Conservation (phyloP, 2,329 filamentous ascomycete species). For the Diplodia scrobiculata region DNA sequence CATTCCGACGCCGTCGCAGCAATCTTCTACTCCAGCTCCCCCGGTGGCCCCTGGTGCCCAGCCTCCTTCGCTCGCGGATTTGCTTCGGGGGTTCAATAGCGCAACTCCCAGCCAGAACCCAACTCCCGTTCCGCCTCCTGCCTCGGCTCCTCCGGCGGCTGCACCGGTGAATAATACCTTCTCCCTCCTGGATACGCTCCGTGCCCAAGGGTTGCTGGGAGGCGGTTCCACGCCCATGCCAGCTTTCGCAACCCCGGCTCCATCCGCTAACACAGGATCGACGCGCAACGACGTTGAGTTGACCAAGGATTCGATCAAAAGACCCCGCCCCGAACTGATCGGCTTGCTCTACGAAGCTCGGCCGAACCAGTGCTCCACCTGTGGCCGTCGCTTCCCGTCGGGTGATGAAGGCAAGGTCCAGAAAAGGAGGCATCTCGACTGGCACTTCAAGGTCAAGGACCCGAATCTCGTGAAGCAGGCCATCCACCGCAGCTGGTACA, state of each 20-base stretch:
- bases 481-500: constrained; percentile 91
- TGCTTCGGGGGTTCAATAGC: constrained; percentile 24
- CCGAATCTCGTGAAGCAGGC: constrained; percentile 82
- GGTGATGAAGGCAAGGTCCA: constrained; percentile 77
- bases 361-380: constrained; percentile 86
- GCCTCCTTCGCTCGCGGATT: constrained; percentile 32
- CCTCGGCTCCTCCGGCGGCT: constrained; percentile 20
- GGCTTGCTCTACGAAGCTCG: constrained; percentile 75
- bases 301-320: constrained; percentile 69
- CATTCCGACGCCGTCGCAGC: constrained; percentile 31
- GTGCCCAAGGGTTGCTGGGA: constrained; percentile 27
- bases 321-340: constrained; percentile 76
- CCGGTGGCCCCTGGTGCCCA: constrained; percentile 33
- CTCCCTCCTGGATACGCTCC: constrained; percentile 24
- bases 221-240: constrained; percentile 30
- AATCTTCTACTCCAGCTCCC: constrained; percentile 36
- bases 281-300: constrained; percentile 58
- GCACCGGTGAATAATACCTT: not conserved
- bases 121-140: constrained; percentile 24
- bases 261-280: constrained; percentile 1
- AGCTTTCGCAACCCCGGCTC: constrained; percentile 34
- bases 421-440: constrained; percentile 93
- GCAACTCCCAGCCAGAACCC: constrained; percentile 22
- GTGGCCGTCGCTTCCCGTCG: constrained; percentile 79
- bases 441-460: constrained; percentile 95